Base-by-base conservation (phyloP, 352 stramenopile species). In the Pythium inflatum region DNA sequence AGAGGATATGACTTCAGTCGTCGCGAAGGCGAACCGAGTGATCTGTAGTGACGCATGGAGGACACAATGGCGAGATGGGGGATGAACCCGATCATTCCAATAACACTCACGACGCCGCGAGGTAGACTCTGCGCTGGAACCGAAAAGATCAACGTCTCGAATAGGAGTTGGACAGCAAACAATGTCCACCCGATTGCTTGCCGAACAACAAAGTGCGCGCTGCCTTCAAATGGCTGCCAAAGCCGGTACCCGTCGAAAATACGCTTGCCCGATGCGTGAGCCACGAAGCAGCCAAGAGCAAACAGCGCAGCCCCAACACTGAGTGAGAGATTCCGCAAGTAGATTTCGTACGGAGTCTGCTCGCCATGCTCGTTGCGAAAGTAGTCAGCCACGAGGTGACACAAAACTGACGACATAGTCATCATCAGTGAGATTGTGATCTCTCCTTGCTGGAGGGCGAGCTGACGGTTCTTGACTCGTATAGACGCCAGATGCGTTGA, bases 151-250 rank as follows among this genome's bases (percentile, higher is more conserved):
- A 89, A 45, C 22, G 74, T 80, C 48, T 87, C 79, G n/a, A 87
- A 86, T 0, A 89, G 66, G 2, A 85, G 45, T 46, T 86, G 71
- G 4, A 89, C 69, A 13, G 68, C 77, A 25, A 87, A 80, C 5
- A 89, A 58, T 1, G 77, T 86, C 81, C 81, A 89, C 12, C 75
- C 81, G 7, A 89, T 68, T 4, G 79, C 79, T 73, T 89, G 81
- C 0, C 76, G 79, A 22, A 89, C 67, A 0, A 87, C 77, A 43
- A 76, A 86, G 16, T 70, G 71, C 30, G 71, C 58, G 3, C 81
- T 80, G 7, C 81, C 81, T 71, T 83, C 70, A 50, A 89, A 89
- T 3, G 78, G 81, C 36, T 89, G 81, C 66, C 71, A 86, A 2
- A 82, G 45, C 5, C 55, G 70, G 50, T 85, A 87, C 0, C 66